Evolutionary conservation across 768 basidiomycete species (phyloP).

Genomic region (Mycena sanguinolenta): DNA sequence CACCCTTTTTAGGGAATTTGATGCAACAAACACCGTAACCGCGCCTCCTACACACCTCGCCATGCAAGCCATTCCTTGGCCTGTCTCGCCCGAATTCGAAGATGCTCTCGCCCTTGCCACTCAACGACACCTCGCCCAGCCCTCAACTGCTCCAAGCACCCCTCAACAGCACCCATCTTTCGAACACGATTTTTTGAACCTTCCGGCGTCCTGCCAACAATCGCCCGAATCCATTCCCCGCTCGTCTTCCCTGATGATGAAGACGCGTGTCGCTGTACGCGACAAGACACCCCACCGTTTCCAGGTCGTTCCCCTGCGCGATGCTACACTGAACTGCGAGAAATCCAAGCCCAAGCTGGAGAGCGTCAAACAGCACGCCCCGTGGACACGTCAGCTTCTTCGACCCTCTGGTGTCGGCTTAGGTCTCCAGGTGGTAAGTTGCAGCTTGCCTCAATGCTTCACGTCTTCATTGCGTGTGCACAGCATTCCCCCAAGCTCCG

Average conservation of each 20-base stretch:
- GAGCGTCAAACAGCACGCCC: constrained; percentile 19
- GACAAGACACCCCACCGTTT: constrained; percentile 59
- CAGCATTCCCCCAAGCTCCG: constrained; percentile 2
- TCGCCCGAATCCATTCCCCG: constrained; percentile 20
- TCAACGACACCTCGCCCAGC: constrained; percentile 31
- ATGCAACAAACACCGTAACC: neutral
- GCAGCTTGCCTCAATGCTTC: neutral
- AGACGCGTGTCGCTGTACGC: constrained; percentile 59
- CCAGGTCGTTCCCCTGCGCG: constrained; percentile 57
- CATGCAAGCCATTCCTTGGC: constrained; percentile 36
- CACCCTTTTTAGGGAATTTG: too few species aligned
- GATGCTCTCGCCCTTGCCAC: constrained; percentile 35
- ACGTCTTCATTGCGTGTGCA: neutral
- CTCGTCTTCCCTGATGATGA: constrained; percentile 52
- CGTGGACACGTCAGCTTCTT: constrained; percentile 30
- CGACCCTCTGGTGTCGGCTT: constrained; percentile 34
- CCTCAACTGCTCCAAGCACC: constrained; percentile 9
- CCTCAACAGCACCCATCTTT: neutral
- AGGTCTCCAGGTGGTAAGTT: constrained; percentile 29
- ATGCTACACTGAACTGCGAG: constrained; percentile 45
- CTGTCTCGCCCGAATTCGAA: constrained; percentile 36
- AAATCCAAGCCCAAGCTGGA: constrained; percentile 18
- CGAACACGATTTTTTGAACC: neutral
- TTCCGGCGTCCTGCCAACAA: neutral
- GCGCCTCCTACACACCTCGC: neutral